Evolutionary conservation across 2,329 filamentous ascomycete species (phyloP).

Genomic region (Fusarium sp.): DNA sequence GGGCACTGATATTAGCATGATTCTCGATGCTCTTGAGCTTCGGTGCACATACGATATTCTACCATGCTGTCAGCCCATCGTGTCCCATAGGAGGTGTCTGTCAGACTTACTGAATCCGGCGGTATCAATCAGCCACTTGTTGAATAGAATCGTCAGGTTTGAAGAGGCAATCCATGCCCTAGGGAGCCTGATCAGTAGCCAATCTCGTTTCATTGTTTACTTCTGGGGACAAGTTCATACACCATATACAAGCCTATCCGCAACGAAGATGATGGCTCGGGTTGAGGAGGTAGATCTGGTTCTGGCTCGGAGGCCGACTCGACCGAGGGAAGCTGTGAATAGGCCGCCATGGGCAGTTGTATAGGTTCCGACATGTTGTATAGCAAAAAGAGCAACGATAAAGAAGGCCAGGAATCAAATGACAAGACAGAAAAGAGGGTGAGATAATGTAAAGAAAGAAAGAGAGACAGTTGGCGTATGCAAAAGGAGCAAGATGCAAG

Average conservation of each 20-base stretch:
- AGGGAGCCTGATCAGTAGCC: too few relatives aligned
- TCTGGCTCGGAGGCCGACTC: background rate
- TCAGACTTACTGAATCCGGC: slow-evolving; percentile 15
- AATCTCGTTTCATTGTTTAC: background rate
- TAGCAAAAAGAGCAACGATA: too few relatives aligned
- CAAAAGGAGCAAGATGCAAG: too few relatives aligned
- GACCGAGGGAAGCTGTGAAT: background rate
- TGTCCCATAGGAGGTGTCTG: fast-evolving
- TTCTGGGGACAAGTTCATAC: background rate
- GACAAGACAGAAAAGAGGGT: too few relatives aligned
- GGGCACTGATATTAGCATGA: background rate
- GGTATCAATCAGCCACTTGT: slow-evolving; percentile 18
- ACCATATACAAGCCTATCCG: slow-evolving; percentile 15
- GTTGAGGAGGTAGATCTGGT: background rate
- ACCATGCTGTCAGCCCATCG: background rate
- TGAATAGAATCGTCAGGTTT: slow-evolving; percentile 12
- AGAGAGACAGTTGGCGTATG: too few relatives aligned
- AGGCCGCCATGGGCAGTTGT: background rate
- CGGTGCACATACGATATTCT: slow-evolving; percentile 2
- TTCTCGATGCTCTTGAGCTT: too few relatives aligned
- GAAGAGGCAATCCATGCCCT: slow-evolving; percentile 20
- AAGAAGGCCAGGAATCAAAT: too few relatives aligned
- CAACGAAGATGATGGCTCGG: background rate
- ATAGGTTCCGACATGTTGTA: too few relatives aligned
- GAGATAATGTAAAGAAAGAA: too few relatives aligned